Evolutionary conservation across 2,329 filamentous ascomycete genomes (phyloP), one percentile per base, ranked within the genome.

Genomic region (Fonsecaea pedrosoi): DNA sequence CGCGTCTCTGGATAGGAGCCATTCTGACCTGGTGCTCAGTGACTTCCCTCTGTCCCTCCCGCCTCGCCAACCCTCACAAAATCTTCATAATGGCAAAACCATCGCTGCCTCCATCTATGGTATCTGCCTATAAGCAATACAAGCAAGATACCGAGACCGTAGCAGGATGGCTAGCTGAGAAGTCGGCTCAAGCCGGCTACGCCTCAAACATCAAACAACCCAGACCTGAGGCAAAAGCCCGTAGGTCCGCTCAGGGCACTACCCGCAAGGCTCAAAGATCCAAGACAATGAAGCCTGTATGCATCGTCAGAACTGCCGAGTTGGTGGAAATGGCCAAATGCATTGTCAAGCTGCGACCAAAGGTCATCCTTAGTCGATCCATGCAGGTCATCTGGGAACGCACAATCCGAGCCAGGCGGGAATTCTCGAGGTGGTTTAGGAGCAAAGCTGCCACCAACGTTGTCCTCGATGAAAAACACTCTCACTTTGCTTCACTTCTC

Each of bases 81-180:
- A 3, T 32, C 32, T 35, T 12, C 58, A 53, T 6, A 21, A 60
- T 60, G 58, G 58, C 58, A 5, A 13, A 5, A n/a, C 34, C 38
- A 37, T 45, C 40, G n/a, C 40, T 63, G 37, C 60, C 60, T 45
- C 37, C 37, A 37, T 21, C 48, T 10, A 56, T 63, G 60, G 35
- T 38, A 35, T 37, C 50, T 25, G 53, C 60, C 37, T 63, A 63
- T 54, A 63, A 56, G 38, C 35, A 37, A 7, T 63, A 63, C 53
- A 63, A 63, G 54, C 50, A 40, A 5, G 60, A 63, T 18, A 63
- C 60, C 38, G 60, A 63, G 40, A 45, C 10, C 15, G 60, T 63
- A 37, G 53, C 60, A 8, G 45, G 50, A 15, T 63, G 53, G 60
- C 38, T 57, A 7, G 60, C 37, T 10, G 35, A 63, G 35, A 63